Evolutionary conservation across 2,329 filamentous ascomycete species (phyloP).

Genomic region (Exophiala sp.): DNA sequence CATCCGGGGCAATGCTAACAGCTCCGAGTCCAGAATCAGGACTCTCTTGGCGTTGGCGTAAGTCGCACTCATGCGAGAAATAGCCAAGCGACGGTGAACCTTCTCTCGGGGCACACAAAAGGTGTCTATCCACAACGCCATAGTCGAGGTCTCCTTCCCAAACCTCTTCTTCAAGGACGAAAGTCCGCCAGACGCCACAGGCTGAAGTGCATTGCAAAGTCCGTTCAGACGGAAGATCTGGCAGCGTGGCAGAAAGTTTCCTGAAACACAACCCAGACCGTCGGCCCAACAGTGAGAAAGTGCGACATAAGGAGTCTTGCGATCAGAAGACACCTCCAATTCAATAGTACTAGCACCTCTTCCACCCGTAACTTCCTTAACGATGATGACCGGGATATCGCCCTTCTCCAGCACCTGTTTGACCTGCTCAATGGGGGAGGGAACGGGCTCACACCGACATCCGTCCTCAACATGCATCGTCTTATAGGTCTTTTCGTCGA

Average conservation of each 20-base stretch:
- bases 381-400: slow-evolving; percentile 3
- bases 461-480: slow-evolving; percentile 4
- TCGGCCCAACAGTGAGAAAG: slow-evolving; percentile 41
- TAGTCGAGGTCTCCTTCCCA: neutral
- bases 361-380: neutral
- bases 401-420: slow-evolving; percentile 5
- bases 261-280: slow-evolving; percentile 34
- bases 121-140: slow-evolving; percentile 29
- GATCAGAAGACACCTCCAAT: neutral
- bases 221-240: slow-evolving; percentile 31
- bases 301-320: slow-evolving; percentile 31
- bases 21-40: slow-evolving; percentile 35
- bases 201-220: slow-evolving; percentile 24
- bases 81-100: slow-evolving; percentile 24
- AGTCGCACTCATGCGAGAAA: slow-evolving; percentile 35
- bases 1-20: slow-evolving; percentile 26
- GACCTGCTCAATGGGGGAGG: slow-evolving; percentile 3
- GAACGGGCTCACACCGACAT: slow-evolving; percentile 5
- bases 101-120: slow-evolving; percentile 25
- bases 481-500: slow-evolving; percentile 8
- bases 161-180: neutral
- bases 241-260: slow-evolving; percentile 34
- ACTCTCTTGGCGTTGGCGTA: slow-evolving; percentile 35
- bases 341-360: neutral
- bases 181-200: neutral